phyloP scores from a whole-genome alignment of 1,284 basidiomycete genomes.

The Apiotrichum gamsii region DNA sequence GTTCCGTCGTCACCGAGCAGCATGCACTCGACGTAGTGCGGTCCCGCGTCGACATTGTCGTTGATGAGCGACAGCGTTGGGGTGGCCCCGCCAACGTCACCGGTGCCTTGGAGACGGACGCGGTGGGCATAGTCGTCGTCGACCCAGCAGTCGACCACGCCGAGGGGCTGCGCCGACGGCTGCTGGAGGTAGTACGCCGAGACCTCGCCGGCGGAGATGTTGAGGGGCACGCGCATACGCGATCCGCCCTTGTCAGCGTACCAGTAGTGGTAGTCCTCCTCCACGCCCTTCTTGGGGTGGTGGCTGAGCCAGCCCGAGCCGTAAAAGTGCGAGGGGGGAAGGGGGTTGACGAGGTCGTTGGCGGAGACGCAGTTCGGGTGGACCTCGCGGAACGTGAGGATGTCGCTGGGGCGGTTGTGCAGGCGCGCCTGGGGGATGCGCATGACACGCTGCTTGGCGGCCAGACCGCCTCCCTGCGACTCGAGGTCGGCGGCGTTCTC shows the following conservation, averaged over 20 bases:
- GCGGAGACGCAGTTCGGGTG: conserved; percentile 83
- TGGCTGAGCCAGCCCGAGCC: conserved; percentile 79
- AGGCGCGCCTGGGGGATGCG: conserved; percentile 66
- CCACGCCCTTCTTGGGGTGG: conserved; percentile 56
- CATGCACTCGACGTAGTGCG: conserved; percentile 79
- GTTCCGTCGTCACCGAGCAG: conserved; percentile 66
- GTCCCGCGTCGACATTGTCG: conserved; percentile 63
- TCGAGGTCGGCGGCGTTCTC: conserved; percentile 14
- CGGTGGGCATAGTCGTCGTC: conserved; percentile 52
- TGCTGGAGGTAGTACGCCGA: conserved; percentile 52
- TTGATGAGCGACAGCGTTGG: conserved; percentile 67
- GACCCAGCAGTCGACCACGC: conserved; percentile 52
- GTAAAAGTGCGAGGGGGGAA: conserved; percentile 80
- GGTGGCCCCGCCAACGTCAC: conserved; percentile 47
- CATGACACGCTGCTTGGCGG: conserved; percentile 43
- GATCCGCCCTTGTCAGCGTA: conserved; percentile 60
- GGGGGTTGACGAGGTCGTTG: conserved; percentile 89
- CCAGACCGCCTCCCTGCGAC: conserved; percentile 14
- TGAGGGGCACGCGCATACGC: conserved; percentile 59
- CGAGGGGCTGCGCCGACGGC: conserved; percentile 47
- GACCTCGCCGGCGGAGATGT: conserved; percentile 50
- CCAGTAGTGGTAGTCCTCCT: conserved; percentile 72
- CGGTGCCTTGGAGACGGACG: conserved; percentile 47
- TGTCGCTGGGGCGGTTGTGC: conserved; percentile 59
- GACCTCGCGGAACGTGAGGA: conserved; percentile 67